Evolutionary conservation across 2,329 filamentous ascomycete species (phyloP).

Genomic region (Trematosphaeria pertusa): DNA sequence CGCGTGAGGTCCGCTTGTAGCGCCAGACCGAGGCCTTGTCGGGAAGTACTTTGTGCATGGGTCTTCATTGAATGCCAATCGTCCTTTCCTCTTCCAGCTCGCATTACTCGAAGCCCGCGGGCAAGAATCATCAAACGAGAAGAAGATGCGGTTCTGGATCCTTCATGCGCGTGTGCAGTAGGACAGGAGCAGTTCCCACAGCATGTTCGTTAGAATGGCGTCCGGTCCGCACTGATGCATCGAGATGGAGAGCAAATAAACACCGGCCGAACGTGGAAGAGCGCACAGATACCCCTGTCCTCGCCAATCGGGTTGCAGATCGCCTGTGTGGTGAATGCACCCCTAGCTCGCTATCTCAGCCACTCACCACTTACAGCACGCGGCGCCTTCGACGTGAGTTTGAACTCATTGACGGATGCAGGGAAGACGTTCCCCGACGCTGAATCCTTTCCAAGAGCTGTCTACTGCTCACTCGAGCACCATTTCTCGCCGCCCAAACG

Average conservation of each 20-base stretch:
- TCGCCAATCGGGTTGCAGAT: conserved; percentile 46
- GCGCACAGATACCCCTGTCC: conserved; percentile 26
- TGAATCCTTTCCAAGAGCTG: conserved; percentile 29
- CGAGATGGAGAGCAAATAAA: conserved; percentile 21
- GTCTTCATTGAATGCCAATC: conserved; percentile 28
- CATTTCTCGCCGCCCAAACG: conserved; percentile 17
- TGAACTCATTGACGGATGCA: conserved; percentile 39
- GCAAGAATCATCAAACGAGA: too few relatives aligned
- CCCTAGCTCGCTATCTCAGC: conserved; percentile 34
- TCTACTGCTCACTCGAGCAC: conserved; percentile 26
- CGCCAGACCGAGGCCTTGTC: conserved; percentile 24
- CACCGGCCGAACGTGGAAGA: conserved; percentile 23
- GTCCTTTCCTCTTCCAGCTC: conserved; percentile 23
- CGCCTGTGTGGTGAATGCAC: conserved; percentile 25
- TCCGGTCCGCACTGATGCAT: conserved; percentile 16
- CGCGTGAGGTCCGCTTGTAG: conserved; percentile 29
- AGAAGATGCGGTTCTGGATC: conserved; percentile 8
- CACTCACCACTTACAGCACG: conserved; percentile 33
- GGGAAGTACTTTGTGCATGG: conserved; percentile 20
- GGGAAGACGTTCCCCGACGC: conserved; percentile 35
- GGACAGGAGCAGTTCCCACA: conserved; percentile 18
- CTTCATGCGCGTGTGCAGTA: conserved; percentile 5
- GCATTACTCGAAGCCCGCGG: conserved; percentile 16
- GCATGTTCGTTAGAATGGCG: conserved; percentile 6
- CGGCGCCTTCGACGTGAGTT: conserved; percentile 25